Conservation (phyloP, 345 rosid species). For the Hevea brasiliensis region DNA sequence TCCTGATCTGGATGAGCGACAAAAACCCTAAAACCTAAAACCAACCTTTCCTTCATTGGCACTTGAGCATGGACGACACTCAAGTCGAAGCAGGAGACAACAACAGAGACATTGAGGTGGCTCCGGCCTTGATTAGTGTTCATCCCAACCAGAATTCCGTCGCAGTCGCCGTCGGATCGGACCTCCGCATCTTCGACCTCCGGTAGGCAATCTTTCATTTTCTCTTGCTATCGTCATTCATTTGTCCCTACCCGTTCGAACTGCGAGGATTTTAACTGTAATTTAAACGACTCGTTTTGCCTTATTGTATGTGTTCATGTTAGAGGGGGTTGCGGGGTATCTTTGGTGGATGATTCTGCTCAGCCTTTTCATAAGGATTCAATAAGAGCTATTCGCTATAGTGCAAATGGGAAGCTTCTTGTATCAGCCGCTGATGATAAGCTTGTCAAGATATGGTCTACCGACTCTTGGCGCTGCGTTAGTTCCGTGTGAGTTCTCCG, state of each 20-base stretch:
- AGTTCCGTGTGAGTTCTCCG: slow-evolving; percentile 55
- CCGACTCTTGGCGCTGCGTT: slow-evolving; percentile 72
- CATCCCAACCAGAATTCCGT: slow-evolving; percentile 73
- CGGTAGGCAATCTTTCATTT: slow-evolving; percentile 38
- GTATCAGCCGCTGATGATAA: slow-evolving; percentile 94
- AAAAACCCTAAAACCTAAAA: slow-evolving; percentile 11
- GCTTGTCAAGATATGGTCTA: slow-evolving; percentile 85
- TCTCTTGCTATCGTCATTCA: neutral
- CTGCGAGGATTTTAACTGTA: neutral
- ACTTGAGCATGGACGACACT: slow-evolving; percentile 41
- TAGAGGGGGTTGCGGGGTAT: slow-evolving; percentile 53
- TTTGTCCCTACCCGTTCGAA: neutral
- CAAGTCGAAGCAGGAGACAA: slow-evolving; percentile 56
- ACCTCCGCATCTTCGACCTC: slow-evolving; percentile 82
- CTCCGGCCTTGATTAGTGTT: slow-evolving; percentile 73
- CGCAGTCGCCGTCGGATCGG: slow-evolving; percentile 73
- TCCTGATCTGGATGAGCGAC: neutral
- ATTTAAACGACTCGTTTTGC: neutral
- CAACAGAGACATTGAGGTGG: slow-evolving; percentile 57
- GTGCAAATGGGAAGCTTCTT: slow-evolving; percentile 67
- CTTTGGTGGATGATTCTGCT: slow-evolving; percentile 62
- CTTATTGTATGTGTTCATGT: neutral
- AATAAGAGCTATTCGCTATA: slow-evolving; percentile 73
- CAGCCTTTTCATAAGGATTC: slow-evolving; percentile 63
- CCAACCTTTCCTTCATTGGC: neutral